Evolutionary conservation across 331 rosid genomes (phyloP).

Genomic region (Acacia pycnantha): DNA sequence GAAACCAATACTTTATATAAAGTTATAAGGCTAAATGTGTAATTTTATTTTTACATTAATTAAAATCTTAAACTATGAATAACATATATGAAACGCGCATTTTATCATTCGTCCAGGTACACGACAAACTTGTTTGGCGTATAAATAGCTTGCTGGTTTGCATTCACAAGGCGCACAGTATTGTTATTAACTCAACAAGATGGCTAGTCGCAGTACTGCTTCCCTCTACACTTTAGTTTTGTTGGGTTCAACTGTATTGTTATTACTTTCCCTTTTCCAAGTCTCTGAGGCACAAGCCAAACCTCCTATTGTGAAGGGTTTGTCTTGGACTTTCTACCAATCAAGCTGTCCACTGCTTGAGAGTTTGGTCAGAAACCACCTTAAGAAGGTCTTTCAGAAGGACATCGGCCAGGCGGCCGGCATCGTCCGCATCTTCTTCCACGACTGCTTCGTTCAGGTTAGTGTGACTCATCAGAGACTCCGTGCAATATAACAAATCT

Average conservation of each 20-base stretch:
- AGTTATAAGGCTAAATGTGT: too few species aligned
- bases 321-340: conserved; percentile 40
- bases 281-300: conserved; percentile 8
- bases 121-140: not conserved
- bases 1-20: too few species aligned
- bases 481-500: not conserved
- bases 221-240: conserved; percentile 15
- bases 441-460: conserved; percentile 46
- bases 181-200: not conserved
- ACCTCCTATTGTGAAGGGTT: conserved; percentile 40
- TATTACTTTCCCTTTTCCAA: not conserved
- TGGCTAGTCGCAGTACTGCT: conserved; percentile 15
- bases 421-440: conserved; percentile 66
- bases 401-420: conserved; percentile 68
- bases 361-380: conserved; percentile 48
- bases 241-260: conserved; percentile 20
- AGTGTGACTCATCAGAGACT: not conserved
- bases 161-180: not conserved
- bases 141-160: not conserved
- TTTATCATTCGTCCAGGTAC: not conserved
- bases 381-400: conserved; percentile 41
- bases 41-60: too few species aligned
- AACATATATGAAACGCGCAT: too few species aligned
- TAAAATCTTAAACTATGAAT: too few species aligned
- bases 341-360: conserved; percentile 55